Evolutionary conservation across 2,329 filamentous ascomycete genomes (phyloP).

Genomic region (Colletotrichum ledebouriae): DNA sequence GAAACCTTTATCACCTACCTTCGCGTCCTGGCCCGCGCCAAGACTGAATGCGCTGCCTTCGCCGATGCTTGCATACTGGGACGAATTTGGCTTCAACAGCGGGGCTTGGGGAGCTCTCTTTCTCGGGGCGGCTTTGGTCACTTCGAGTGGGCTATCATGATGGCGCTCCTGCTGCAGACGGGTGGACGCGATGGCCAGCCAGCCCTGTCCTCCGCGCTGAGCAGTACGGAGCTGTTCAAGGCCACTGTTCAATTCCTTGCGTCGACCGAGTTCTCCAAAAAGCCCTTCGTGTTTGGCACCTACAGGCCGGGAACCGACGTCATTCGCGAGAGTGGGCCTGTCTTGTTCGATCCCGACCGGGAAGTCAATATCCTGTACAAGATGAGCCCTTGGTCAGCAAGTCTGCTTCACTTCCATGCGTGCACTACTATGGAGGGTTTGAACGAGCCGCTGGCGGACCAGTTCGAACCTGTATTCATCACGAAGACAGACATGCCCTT

Average conservation of each 20-base stretch:
- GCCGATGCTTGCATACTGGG: slow-evolving; percentile 88
- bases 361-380: slow-evolving; percentile 89
- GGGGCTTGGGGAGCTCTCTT: slow-evolving; percentile 80
- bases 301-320: slow-evolving; percentile 59
- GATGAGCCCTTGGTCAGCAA: slow-evolving; percentile 89
- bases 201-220: slow-evolving; percentile 83
- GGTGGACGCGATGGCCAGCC: slow-evolving; percentile 79
- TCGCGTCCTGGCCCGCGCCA: slow-evolving; percentile 78
- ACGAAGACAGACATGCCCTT: slow-evolving; percentile 66
- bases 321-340: slow-evolving; percentile 66
- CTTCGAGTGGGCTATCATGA: slow-evolving; percentile 89
- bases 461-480: slow-evolving; percentile 90
- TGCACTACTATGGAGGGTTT: slow-evolving; percentile 80
- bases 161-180: slow-evolving; percentile 84
- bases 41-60: slow-evolving; percentile 79
- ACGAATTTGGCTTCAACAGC: slow-evolving; percentile 88
- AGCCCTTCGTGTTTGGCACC: slow-evolving; percentile 68
- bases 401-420: slow-evolving; percentile 79
- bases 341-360: slow-evolving; percentile 82
- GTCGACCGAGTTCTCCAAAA: slow-evolving; percentile 77
- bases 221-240: slow-evolving; percentile 95
- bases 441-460: slow-evolving; percentile 79
- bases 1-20: slow-evolving; percentile 80
- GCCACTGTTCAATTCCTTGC: slow-evolving; percentile 90
- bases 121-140: slow-evolving; percentile 87